A percentile compares a stretch with the other conserved stretches of the same genome.
These are phyloP conservation scores for Globisporangium canariense DNA, from an alignment of 352 stramenopile genomes.

Conservation along the genomic window DNA sequence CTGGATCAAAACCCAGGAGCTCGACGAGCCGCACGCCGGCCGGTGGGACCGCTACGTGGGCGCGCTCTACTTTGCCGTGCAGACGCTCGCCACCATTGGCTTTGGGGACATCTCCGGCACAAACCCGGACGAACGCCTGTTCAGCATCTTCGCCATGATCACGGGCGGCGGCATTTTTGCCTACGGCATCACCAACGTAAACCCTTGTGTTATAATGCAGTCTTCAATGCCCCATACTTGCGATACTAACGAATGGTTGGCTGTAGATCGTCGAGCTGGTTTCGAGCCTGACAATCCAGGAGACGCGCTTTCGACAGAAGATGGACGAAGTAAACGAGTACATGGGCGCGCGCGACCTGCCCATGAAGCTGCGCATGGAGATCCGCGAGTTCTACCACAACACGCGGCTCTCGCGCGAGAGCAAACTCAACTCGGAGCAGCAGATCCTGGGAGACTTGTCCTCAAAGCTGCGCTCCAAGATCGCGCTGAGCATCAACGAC, in stretches of 20 bases:
- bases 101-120: conserved; percentile 60
- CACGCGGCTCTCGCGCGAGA: conserved; percentile 64
- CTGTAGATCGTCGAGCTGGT: conserved; percentile 30
- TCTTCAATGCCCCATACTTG: no score
- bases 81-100: conserved; percentile 58
- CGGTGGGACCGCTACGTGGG: conserved; percentile 30
- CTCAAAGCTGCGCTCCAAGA: conserved; percentile 70
- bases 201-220: conserved; percentile 20
- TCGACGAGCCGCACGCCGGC: conserved; percentile 4
- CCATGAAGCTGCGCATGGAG: conserved; percentile 67
- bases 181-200: conserved; percentile 78
- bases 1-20: not conserved
- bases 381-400: conserved; percentile 86
- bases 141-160: conserved; percentile 71
- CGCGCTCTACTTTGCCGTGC: conserved; percentile 30
- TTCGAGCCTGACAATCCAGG: conserved; percentile 51
- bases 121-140: conserved; percentile 61
- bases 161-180: conserved; percentile 78
- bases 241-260: not conserved
- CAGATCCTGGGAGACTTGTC: conserved; percentile 73
- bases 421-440: conserved; percentile 63
- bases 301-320: conserved; percentile 59
- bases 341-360: conserved; percentile 72
- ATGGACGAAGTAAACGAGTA: conserved; percentile 85
- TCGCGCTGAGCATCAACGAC: conserved; percentile 80